phyloP scores from a whole-genome alignment of 129 eudicot genomes.

The Gnaphalium uliginosum region DNA sequence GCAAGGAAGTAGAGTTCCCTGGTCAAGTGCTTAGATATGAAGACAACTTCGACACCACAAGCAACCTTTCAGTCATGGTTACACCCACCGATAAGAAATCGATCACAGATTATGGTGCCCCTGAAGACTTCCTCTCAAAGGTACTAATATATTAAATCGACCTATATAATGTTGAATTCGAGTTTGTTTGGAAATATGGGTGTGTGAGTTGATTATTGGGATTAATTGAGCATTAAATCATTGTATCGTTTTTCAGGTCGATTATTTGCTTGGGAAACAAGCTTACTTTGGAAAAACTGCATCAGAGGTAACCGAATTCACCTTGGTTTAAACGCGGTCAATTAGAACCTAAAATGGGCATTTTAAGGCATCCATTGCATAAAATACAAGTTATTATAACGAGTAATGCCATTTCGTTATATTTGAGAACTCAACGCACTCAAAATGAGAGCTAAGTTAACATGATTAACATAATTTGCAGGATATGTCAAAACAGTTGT shows the following conservation, averaged over 20 bases:
- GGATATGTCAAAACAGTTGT: too few relatives aligned
- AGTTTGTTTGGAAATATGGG: not conserved
- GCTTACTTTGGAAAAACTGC: constrained; percentile 92
- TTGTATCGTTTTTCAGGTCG: constrained; percentile 53
- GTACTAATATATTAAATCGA: constrained; percentile 27
- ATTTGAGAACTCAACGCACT: too few relatives aligned
- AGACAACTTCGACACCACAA: constrained; percentile 94
- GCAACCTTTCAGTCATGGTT: constrained; percentile 64
- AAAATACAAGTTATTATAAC: not conserved
- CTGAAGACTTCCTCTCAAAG: constrained; percentile 76
- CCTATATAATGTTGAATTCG: too few relatives aligned
- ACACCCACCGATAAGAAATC: constrained; percentile 87
- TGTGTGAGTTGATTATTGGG: not conserved
- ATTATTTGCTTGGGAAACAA: constrained; percentile 92
- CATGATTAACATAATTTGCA: too few relatives aligned
- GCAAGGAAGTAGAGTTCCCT: constrained; percentile 95
- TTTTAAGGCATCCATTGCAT: not conserved
- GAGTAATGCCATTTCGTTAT: not conserved
- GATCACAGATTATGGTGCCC: constrained; percentile 88
- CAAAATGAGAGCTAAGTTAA: too few relatives aligned
- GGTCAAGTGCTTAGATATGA: constrained; percentile 92
- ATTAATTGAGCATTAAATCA: not conserved
- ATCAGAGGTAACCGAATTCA: constrained; percentile 62
- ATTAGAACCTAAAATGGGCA: not conserved
- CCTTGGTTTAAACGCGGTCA: not conserved